These are phyloP conservation scores for Arabis hirsuta DNA, from an alignment of 345 rosid species.

Conservation along the genomic window DNA sequence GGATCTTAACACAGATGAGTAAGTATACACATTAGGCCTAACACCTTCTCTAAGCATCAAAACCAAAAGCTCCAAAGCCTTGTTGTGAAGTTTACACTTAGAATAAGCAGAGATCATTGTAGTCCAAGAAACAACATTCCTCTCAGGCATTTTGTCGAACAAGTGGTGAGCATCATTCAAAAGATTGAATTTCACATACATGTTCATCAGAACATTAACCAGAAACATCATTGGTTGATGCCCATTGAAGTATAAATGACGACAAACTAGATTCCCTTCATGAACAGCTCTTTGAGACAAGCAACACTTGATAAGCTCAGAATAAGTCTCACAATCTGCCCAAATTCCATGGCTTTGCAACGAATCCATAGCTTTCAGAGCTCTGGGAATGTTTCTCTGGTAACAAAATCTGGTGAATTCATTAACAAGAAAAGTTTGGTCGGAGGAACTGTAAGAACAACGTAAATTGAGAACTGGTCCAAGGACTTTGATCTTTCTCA, in stretches of 20 bases:
- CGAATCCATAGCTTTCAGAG: slow-evolving; percentile 56
- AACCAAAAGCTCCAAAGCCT: slow-evolving; percentile 49
- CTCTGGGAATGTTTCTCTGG: slow-evolving; percentile 61
- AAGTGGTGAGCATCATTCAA: slow-evolving; percentile 47
- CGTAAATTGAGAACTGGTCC: slow-evolving; percentile 8
- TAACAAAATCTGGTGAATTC: slow-evolving; percentile 60
- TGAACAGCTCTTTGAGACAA: slow-evolving; percentile 52
- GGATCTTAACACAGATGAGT: slow-evolving; percentile 65
- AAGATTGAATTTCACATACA: slow-evolving; percentile 63
- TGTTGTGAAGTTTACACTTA: slow-evolving; percentile 35
- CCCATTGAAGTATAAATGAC: slow-evolving; percentile 54
- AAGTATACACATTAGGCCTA: slow-evolving; percentile 66
- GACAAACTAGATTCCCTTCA: slow-evolving; percentile 54
- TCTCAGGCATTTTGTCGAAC: slow-evolving; percentile 48
- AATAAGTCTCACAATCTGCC: slow-evolving; percentile 61
- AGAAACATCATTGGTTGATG: slow-evolving; percentile 56
- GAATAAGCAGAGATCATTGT: slow-evolving; percentile 68
- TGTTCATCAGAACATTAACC: slow-evolving; percentile 49
- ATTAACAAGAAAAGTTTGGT: slow-evolving; percentile 40
- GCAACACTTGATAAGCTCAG: slow-evolving; percentile 66
- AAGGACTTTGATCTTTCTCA: slow-evolving; percentile 23
- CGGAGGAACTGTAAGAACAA: slow-evolving; percentile 19
- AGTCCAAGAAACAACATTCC: slow-evolving; percentile 70
- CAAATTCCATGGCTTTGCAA: slow-evolving; percentile 53
- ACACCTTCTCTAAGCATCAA: slow-evolving; percentile 63